Evolutionary conservation across 1,284 basidiomycete species (phyloP), one percentile per base, ranked within the genome.

Genomic region (Pholiota adiposa): DNA sequence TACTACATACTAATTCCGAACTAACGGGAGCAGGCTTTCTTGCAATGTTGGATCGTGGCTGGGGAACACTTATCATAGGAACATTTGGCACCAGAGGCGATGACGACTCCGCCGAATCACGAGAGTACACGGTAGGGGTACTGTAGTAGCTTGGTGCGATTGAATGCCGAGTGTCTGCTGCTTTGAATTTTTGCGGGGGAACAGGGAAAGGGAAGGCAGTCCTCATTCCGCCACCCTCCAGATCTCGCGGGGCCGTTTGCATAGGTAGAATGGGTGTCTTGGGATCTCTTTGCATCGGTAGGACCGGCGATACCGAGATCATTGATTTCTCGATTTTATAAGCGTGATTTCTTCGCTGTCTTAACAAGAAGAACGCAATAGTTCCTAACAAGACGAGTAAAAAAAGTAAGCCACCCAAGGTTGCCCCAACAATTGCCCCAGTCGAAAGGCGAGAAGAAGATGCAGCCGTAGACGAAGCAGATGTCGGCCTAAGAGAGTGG

Each of bases 241-340:
- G 60, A 55, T 70, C 67, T 51, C 72, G 71, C 2, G 75, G 73
- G 21, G 70, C 64, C 49, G 56, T 63, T 59, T 80, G 79, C 54
- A 80, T 74, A 5, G 79, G 79, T n/a, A 79, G 67, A 7, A 68
- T 49, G 18, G 56, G 49, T n/a, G 72, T 67, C 52, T 73, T 73
- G 7, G 76, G 75, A 21, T 72, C 67, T 44, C 62, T 63, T 61
- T 81, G 79, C 62, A 81, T 76, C 3, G 80, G 79, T 19, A 80
- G 68, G 3, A 69, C 67, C 3, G 72, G 73, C 8, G 73, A 70
- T 14, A 67, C 61, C 36, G 73, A 71, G 14, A 69, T 65, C 55
- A 65, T 66, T 29, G 54, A 67, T 59, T 63, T 61, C 29, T 60
- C 63, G 52, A 57, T 59, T 19, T 38, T 65, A 49, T 34, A 62